Evolutionary conservation across 106 monocot genomes (phyloP), one percentile per base, ranked within the genome.

Genomic region (Platanthera zijinensis): DNA sequence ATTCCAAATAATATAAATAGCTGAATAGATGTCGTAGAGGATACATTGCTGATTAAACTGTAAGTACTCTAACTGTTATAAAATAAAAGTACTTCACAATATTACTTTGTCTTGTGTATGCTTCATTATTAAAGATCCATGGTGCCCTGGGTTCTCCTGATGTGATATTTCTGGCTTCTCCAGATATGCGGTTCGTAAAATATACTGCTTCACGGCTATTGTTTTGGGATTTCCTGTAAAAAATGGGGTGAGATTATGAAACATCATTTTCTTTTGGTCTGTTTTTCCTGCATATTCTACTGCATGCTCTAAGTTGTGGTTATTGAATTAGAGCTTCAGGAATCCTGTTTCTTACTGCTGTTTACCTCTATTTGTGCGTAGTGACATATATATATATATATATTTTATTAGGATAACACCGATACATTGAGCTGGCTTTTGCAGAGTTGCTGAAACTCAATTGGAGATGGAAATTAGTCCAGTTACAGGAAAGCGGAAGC

Each of bases 401-500:
- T 46, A 48, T 4, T 70, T 47, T 70, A 17, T 48, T 11, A 70
- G 70, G 47, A 48, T 17, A 46, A 48, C 39, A 39, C 39, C 1
- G 39, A 39, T 2, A 39, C 39, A 0, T 48, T 15, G 15, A 48
- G 5, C 48, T 70, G 32, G 47, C 70, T 25, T 70, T 5, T 15
- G 7, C 8, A n/a, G 8, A n/a, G 48, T 70, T 70, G 15, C n/a
- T 70, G 46, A 70, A 48, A 10, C 70, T 70, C 70, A 70, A 48
- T 48, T 39, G 48, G 70, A 51, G 68, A 84, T 83, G 84, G 84
- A 82, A n/a, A 76, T 69, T 57, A n/a, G 48, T 7, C 51, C 19
- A 51, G 76, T 6, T 76, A 51, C 71, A 51, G 69, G 72, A 11
- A 88, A 88, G 78, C 56, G 88, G 56, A 88, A 85, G 50, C 61